Conservation (phyloP, 1,139 yeast species). For the Diutina catenulata region DNA sequence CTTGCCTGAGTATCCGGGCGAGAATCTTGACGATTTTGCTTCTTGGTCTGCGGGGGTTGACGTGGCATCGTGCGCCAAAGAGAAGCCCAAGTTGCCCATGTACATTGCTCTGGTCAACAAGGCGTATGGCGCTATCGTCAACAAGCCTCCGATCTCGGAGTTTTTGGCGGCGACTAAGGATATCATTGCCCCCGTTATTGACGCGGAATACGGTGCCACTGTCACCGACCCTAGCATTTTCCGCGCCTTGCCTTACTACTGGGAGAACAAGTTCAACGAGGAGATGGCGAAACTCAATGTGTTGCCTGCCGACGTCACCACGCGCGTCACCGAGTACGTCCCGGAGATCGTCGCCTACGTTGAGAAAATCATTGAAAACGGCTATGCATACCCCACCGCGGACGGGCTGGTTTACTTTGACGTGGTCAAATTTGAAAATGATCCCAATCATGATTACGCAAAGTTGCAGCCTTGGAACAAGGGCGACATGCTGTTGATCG, state of each 20-base stretch:
- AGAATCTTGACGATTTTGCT: conserved; percentile 26
- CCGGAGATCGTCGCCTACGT: conserved; percentile 85
- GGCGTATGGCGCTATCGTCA: conserved; percentile 36
- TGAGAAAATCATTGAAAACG: conserved; percentile 58
- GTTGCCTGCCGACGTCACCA: conserved; percentile 70
- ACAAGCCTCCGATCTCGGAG: conserved; percentile 8
- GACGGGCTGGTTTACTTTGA: conserved; percentile 96
- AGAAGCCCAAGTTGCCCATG: conserved; percentile 81
- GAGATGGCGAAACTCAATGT: conserved; percentile 86
- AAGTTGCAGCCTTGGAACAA: conserved; percentile 98
- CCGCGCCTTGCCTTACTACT: conserved; percentile 69
- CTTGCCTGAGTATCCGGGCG: conserved; percentile 30
- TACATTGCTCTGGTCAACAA: conserved; percentile 50
- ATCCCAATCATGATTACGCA: conserved; percentile 72
- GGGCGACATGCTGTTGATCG: conserved; percentile 73
- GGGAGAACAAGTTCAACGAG: conserved; percentile 77
- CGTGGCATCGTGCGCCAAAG: conserved; percentile 34
- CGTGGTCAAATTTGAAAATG: conserved; percentile 66
- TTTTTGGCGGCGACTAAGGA: conserved; percentile 52
- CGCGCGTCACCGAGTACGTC: conserved; percentile 93
- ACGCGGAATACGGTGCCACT: conserved; percentile 56
- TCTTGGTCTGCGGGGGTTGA: conserved; percentile 43
- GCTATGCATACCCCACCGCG: conserved; percentile 70
- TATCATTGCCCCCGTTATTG: conserved; percentile 64
- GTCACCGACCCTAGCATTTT: conserved; percentile 82